Evolutionary conservation across 345 rosid species (phyloP).

Genomic region (Sisymbrium irio): DNA sequence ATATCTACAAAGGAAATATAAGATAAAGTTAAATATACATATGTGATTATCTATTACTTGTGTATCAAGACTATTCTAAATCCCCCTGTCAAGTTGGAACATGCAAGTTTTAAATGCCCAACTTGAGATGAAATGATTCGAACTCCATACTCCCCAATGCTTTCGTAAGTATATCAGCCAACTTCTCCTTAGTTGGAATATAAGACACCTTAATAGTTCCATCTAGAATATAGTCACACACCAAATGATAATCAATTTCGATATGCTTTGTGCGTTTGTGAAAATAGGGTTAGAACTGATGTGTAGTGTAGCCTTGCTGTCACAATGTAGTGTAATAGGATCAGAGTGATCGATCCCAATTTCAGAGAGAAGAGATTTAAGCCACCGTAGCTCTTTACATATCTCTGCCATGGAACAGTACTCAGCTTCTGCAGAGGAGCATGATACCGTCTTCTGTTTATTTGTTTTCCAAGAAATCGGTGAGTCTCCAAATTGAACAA

Average conservation of each 20-base stretch:
- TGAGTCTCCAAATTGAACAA: neutral
- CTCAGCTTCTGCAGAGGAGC: neutral
- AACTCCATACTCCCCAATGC: neutral
- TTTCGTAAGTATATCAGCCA: neutral
- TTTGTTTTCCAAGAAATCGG: neutral
- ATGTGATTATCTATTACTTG: no score
- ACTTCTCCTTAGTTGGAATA: neutral
- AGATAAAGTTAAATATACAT: no score
- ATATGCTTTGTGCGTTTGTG: neutral
- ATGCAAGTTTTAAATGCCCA: neutral
- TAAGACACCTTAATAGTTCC: neutral
- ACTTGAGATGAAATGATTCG: neutral
- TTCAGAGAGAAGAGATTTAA: neutral
- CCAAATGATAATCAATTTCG: neutral
- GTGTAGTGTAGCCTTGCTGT: neutral
- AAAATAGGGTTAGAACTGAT: neutral
- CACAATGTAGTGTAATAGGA: neutral
- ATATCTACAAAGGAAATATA: no score
- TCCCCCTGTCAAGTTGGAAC: neutral
- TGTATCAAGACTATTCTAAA: neutral
- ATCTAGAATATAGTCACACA: neutral
- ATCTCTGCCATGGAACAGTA: no score
- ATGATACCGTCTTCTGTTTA: neutral
- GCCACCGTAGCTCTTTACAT: neutral
- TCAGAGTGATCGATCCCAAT: neutral